Evolutionary conservation across 1,284 basidiomycete species (phyloP).

Genomic region (Tilletia indica): DNA sequence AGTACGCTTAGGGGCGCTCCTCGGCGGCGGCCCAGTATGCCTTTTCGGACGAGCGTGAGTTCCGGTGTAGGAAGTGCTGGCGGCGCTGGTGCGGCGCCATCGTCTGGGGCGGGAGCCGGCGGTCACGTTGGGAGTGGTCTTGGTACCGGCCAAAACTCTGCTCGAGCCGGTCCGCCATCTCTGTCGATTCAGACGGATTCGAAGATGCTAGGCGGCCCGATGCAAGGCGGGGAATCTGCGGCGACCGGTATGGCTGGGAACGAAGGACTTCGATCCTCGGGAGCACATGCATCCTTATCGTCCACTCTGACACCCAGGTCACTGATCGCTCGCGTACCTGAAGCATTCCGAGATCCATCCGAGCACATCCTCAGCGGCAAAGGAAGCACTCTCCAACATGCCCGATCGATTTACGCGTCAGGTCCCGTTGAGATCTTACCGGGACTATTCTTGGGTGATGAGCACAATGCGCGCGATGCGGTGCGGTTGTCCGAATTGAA

Average conservation of each 20-base stretch:
- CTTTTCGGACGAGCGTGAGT: constrained; percentile 25
- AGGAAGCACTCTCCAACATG: constrained; percentile 48
- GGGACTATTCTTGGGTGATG: constrained; percentile 85
- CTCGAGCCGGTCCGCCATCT: not conserved
- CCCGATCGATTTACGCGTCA: constrained; percentile 64
- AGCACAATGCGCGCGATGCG: constrained; percentile 85
- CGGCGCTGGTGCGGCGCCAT: not conserved
- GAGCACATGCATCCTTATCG: not conserved
- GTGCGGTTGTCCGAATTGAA: constrained; percentile 68
- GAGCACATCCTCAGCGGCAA: constrained; percentile 49
- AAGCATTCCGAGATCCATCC: constrained; percentile 44
- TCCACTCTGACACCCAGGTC: constrained; percentile 15
- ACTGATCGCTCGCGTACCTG: constrained; percentile 32
- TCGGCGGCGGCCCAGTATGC: constrained; percentile 44
- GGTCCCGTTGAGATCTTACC: constrained; percentile 87
- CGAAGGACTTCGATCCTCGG: not conserved
- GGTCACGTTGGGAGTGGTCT: not conserved
- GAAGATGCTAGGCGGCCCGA: not conserved
- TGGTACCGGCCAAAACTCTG: too few relatives aligned
- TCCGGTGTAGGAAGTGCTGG: not conserved
- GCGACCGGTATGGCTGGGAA: not conserved
- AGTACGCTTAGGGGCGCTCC: constrained; percentile 48
- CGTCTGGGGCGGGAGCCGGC: not conserved
- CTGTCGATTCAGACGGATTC: constrained; percentile 13
- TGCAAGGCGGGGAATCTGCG: not conserved